Percentiles rank a stretch among this genome's conserved stretches.
These are phyloP conservation scores for Uronychia setigera DNA, from an alignment of 73 alveolate species.

Conservation along the genomic window DNA sequence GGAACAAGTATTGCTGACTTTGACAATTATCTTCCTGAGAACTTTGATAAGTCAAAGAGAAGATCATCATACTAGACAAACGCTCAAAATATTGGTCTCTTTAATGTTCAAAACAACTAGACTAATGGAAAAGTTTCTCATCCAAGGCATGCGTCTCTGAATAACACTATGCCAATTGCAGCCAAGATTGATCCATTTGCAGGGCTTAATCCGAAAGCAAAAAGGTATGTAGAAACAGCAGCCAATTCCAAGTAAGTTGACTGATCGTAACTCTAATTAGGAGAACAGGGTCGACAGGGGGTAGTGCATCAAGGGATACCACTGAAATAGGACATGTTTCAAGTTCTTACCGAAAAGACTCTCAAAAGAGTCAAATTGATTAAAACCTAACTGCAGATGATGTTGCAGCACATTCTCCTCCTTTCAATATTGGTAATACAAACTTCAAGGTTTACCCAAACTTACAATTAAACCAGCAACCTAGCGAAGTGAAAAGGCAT, in stretches of 20 bases:
- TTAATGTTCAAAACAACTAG: not conserved
- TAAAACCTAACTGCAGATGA: too few species aligned
- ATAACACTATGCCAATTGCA: not conserved
- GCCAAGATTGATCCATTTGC: constrained; percentile 36
- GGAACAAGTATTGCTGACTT: constrained; percentile 44
- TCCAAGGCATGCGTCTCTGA: not conserved
- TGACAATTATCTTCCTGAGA: not conserved
- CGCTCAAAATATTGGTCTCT: not conserved
- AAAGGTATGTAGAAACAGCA: constrained; percentile 16
- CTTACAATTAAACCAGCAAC: too few species aligned
- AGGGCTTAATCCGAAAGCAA: constrained; percentile 16
- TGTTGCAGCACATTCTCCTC: too few species aligned
- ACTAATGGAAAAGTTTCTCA: not conserved
- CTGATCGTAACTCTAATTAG: not conserved
- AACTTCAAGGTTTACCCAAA: too few species aligned
- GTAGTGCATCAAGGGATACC: not conserved
- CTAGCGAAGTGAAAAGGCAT: too few species aligned
- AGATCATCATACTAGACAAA: not conserved
- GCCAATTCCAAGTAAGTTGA: not conserved
- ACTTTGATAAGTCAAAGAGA: not conserved
- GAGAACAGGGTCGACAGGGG: not conserved
- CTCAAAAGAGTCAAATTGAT: too few species aligned
- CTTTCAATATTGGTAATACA: too few species aligned
- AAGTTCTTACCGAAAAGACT: not conserved
- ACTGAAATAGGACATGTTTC: not conserved